Conservation (phyloP, 1,284 basidiomycete species). For the Irpex sp. region DNA sequence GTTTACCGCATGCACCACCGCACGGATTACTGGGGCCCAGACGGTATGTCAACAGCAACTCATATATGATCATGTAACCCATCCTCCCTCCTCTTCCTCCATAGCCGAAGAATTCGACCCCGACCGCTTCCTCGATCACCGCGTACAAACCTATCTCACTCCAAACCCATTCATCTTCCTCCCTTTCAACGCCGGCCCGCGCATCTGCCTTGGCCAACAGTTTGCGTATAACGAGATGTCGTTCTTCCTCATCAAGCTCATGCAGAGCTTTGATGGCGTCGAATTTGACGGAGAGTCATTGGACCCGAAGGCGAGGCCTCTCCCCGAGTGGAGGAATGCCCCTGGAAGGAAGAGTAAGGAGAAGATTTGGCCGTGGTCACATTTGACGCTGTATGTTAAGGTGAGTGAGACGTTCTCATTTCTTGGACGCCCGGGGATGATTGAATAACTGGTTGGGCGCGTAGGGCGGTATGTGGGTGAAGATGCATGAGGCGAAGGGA, state of each 20-base stretch:
- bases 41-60: slow-evolving; percentile 6
- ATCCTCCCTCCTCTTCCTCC: neutral
- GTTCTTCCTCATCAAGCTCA: slow-evolving; percentile 37
- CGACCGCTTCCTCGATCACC: slow-evolving; percentile 53
- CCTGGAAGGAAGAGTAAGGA: slow-evolving; percentile 35
- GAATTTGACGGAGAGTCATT: slow-evolving; percentile 29
- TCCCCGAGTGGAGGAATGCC: slow-evolving; percentile 27
- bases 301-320: slow-evolving; percentile 28
- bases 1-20: slow-evolving; percentile 28
- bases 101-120: slow-evolving; percentile 55
- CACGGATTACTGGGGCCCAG: slow-evolving; percentile 29
- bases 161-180: slow-evolving; percentile 59
- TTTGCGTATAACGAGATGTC: slow-evolving; percentile 43
- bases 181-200: slow-evolving; percentile 56
- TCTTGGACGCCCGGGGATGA: neutral
- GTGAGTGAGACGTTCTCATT: slow-evolving; percentile 20
- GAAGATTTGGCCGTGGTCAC: slow-evolving; percentile 30
- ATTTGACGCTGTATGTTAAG: slow-evolving; percentile 38
- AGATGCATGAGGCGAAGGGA: slow-evolving; percentile 20
- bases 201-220: slow-evolving; percentile 60
- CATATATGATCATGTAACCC: neutral
- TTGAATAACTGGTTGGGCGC: neutral
- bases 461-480: slow-evolving; percentile 26
- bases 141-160: slow-evolving; percentile 45
- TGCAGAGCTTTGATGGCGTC: slow-evolving; percentile 32